These are phyloP conservation scores for Fusarium kyushuense DNA, from an alignment of 2,329 filamentous ascomycete genomes.

Conservation along the genomic window DNA sequence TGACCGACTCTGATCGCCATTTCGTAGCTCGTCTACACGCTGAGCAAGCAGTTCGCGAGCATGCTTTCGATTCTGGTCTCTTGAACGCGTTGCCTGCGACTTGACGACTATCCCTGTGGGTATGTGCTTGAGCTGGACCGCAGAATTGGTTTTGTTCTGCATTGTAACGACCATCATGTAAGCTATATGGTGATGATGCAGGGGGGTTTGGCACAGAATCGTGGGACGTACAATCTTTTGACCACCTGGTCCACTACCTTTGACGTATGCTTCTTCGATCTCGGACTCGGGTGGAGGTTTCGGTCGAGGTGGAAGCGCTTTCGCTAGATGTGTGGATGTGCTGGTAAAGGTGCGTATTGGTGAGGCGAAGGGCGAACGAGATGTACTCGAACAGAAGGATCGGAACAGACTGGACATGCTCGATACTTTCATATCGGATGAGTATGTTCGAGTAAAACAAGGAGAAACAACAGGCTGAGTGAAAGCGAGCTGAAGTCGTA, in stretches of 20 bases:
- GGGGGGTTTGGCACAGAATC: neutral
- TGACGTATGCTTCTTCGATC: constrained; percentile 86
- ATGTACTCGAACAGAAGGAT: constrained; percentile 7
- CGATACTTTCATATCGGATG: constrained; percentile 15
- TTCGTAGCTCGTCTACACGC: constrained; percentile 76
- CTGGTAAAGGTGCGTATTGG: constrained; percentile 49
- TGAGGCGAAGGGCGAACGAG: constrained; percentile 5
- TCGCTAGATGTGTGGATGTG: constrained; percentile 53
- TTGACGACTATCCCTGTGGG: constrained; percentile 95
- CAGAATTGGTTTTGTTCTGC: constrained; percentile 95
- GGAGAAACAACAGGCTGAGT: neutral
- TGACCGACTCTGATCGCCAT: constrained; percentile 76
- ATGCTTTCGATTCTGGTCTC: constrained; percentile 87
- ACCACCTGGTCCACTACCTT: constrained; percentile 91
- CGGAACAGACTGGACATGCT: constrained; percentile 20
- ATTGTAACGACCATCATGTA: constrained; percentile 2
- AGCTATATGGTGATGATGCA: neutral
- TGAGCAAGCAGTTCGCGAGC: constrained; percentile 83
- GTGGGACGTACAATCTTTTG: constrained; percentile 82
- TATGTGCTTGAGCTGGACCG: constrained; percentile 90
- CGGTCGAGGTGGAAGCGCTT: constrained; percentile 79
- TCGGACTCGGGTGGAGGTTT: constrained; percentile 79
- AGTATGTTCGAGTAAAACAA: neutral
- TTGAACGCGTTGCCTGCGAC: constrained; percentile 89
- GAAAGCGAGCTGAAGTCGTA: constrained; percentile 2